A percentile compares a stretch with the other conserved stretches of the same genome.
phyloP scores from a whole-genome alignment of 2,329 filamentous ascomycete genomes.

The Fusarium abutilonis region DNA sequence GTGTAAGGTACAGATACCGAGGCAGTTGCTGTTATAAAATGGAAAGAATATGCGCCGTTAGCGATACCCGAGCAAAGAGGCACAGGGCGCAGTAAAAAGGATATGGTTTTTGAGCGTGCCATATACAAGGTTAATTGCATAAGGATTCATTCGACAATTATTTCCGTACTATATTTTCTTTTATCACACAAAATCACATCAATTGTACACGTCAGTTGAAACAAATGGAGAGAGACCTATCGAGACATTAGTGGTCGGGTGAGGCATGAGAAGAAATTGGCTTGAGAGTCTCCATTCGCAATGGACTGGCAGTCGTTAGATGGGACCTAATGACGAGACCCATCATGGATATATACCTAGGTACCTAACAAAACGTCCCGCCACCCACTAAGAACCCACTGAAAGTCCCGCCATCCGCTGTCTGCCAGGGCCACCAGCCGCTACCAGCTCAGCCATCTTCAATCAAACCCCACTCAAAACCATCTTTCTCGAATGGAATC shows the following conservation, averaged over 20 bases:
- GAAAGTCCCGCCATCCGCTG: conserved; percentile 28
- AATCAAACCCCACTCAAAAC: conserved; percentile 22
- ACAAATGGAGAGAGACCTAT: background rate
- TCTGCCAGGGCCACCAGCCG: conserved; percentile 30
- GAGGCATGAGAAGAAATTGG: conserved; percentile 37
- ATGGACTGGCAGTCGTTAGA: background rate
- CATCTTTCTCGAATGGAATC: conserved; percentile 25
- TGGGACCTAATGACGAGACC: background rate
- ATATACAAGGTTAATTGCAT: conserved; percentile 13
- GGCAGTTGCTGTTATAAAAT: conserved; percentile 6
- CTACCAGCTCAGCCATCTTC: conserved; percentile 31
- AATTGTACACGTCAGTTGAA: background rate
- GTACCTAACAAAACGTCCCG: background rate
- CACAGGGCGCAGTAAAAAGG: conserved; percentile 16
- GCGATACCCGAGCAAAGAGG: conserved; percentile 37
- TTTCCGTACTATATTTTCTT: background rate
- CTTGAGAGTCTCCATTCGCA: background rate
- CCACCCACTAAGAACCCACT: conserved; percentile 12
- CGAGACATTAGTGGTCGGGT: conserved; percentile 24
- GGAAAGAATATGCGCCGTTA: conserved; percentile 25
- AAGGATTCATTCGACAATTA: conserved; percentile 8
- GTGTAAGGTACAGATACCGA: conserved; percentile 8
- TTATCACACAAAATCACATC: background rate
- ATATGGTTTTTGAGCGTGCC: conserved; percentile 21
- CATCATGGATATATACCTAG: conserved; percentile 10